phyloP scores from a whole-genome alignment of 768 basidiomycete genomes.

The Mycena leptocephala region DNA sequence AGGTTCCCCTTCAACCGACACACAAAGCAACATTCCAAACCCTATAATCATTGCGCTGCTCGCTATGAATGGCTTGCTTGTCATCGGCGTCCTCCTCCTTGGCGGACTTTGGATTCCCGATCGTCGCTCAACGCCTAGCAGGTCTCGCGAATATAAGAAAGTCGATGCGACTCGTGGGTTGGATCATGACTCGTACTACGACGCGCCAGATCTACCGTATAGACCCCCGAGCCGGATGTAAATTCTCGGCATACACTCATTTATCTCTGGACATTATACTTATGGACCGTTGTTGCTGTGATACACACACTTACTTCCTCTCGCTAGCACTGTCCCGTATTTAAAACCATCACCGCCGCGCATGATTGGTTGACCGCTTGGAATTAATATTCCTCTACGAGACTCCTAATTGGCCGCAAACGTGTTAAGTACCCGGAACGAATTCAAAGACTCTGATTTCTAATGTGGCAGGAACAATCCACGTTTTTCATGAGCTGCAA shows the following conservation, averaged over 20 bases:
- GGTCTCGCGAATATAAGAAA: not conserved
- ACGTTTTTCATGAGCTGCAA: no score
- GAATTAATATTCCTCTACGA: no score
- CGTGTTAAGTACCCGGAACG: no score
- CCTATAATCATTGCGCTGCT: not conserved
- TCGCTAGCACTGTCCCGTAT: no score
- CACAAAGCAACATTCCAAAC: not conserved
- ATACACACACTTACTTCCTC: no score
- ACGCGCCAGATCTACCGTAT: not conserved
- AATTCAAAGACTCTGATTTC: no score
- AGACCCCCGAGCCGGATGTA: not conserved
- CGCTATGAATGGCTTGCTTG: constrained; percentile 2
- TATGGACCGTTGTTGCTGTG: no score
- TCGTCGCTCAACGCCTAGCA: not conserved
- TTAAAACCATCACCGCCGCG: no score
- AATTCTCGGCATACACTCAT: not conserved
- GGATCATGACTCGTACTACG: not conserved
- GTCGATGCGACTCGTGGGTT: not conserved
- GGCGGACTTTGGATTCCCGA: not conserved
- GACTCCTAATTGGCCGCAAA: no score
- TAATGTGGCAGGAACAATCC: no score
- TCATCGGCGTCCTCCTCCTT: not conserved
- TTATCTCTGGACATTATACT: no score
- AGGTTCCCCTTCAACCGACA: not conserved
- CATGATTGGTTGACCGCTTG: no score